A percentile compares a stretch with the other conserved stretches of the same genome.
phyloP scores from a whole-genome alignment of 768 basidiomycete species.

The Pulveroboletus ravenelii region DNA sequence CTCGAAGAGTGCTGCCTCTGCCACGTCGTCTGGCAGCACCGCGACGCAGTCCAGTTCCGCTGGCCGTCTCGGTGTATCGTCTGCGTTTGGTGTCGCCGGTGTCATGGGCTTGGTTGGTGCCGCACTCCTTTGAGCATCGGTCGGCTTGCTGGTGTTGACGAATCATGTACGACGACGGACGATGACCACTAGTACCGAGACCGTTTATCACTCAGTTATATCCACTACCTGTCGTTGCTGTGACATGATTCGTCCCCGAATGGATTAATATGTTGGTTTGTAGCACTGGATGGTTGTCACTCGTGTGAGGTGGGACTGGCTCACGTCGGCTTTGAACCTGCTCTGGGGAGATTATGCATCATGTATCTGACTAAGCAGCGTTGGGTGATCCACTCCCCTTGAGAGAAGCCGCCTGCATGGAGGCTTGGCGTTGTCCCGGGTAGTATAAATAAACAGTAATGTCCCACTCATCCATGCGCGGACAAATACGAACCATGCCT shows the following conservation, averaged over 20 bases:
- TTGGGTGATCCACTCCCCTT: too few relatives aligned
- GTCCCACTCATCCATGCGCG: too few relatives aligned
- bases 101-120: slow-evolving; percentile 50
- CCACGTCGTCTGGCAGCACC: slow-evolving; percentile 23
- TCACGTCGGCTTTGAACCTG: too few relatives aligned
- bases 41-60: slow-evolving; percentile 31
- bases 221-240: slow-evolving; percentile 16
- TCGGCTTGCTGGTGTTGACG: slow-evolving; percentile 1
- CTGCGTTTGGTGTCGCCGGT: slow-evolving; percentile 43
- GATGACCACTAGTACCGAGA: slow-evolving; percentile 4
- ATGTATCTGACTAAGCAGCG: too few relatives aligned
- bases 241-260: slow-evolving; percentile 5
- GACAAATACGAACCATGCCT: too few relatives aligned
- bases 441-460: too few relatives aligned
- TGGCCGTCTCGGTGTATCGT: slow-evolving; percentile 24
- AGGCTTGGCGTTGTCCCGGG: too few relatives aligned
- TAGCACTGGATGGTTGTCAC: slow-evolving; percentile 2
- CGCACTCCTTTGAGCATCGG: slow-evolving; percentile 37
- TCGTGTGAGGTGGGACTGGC: too few relatives aligned
- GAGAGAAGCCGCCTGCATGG: too few relatives aligned
- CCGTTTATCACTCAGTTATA: slow-evolving; percentile 15
- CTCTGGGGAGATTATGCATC: too few relatives aligned
- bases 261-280: slow-evolving; percentile 17
- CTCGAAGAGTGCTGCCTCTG: slow-evolving; percentile 6
- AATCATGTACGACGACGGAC: slow-evolving; percentile 12